Conservation (phyloP, 306 rosid genomes). For the Prunus padus region DNA sequence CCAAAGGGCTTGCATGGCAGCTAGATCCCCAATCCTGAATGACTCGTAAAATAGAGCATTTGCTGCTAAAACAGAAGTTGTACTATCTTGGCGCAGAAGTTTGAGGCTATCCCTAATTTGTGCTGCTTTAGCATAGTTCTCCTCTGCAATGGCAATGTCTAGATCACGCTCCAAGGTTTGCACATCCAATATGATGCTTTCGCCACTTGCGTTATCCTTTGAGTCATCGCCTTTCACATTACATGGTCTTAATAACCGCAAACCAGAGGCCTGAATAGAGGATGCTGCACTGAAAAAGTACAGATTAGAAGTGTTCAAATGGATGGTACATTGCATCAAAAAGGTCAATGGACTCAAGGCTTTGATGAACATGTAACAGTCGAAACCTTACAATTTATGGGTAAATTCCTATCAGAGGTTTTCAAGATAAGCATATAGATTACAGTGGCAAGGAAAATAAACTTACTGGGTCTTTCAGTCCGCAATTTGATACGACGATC, state of each 20-base stretch:
- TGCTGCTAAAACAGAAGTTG: conserved; percentile 48
- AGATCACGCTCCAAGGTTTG: conserved; percentile 64
- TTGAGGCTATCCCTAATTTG: conserved; percentile 72
- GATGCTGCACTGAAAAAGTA: conserved; percentile 34
- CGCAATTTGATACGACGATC: conserved; percentile 23
- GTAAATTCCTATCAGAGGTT: neutral
- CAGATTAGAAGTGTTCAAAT: conserved; percentile 13
- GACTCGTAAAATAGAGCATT: conserved; percentile 72
- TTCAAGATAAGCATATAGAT: neutral
- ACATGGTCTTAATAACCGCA: conserved; percentile 32
- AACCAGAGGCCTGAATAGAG: conserved; percentile 29
- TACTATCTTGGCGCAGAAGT: conserved; percentile 56
- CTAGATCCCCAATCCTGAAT: conserved; percentile 72
- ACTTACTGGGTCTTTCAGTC: conserved; percentile 51
- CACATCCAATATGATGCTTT: conserved; percentile 52
- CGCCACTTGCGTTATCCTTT: conserved; percentile 43
- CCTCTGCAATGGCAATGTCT: conserved; percentile 70
- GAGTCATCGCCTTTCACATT: conserved; percentile 59
- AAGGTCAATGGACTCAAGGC: neutral
- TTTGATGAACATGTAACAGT: too few relatives aligned
- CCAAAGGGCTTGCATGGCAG: conserved; percentile 88
- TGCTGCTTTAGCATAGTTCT: conserved; percentile 82
- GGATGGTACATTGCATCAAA: neutral
- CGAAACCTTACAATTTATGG: neutral
- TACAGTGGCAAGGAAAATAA: conserved; percentile 20